Base-by-base conservation (phyloP, 371 early-diverging fungal genomes). In the Mucor saturninus region DNA sequence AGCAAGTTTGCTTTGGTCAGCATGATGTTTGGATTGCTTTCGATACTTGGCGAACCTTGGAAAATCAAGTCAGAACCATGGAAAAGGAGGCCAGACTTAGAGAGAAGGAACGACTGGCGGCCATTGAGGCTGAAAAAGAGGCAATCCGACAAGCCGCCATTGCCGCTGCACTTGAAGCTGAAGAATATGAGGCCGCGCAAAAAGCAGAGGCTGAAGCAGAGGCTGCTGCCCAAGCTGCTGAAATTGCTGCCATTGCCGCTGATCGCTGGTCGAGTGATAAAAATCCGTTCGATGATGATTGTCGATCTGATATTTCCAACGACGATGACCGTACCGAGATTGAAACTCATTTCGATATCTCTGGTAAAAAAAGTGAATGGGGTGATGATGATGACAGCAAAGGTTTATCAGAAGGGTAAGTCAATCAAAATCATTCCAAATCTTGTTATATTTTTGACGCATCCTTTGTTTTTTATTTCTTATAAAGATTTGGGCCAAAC, bases 21-120 rank as follows among this genome's bases (percentile, higher is more conserved):
- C 68, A 69, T 6, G 72, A 73, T 39, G 76, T 91, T 9, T 90
- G 86, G 76, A 67, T 92, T 37, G 69, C 83, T 0, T 90, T 91
- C 58, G 81, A 80, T 42, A 85, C 86, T 15, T 93, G 92, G 92
- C 83, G 84, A 46, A 81, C 83, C 52, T 64, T 94, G 28, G 95
- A 95, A 52, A 88, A 90, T 42, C 86, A 88, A 55, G 71, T 94
- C 32, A 76, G 92, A 0, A 72, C 79, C 0, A 71, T 83, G 51
- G 93, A 95, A 73, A 89, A 90, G 55, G 89, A 86, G 29, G 81
- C 81, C 11, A 72, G 86, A 1, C 45, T 72, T 9, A 74, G 80
- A 40, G 73, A 79, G 40, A 83, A 81, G 65, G 67, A 68, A 52
- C 56, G 62, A 29, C 38, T 57, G 48, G 69, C 71, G 21, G 62